Conservation (phyloP, 78 protist species). For the Tieghemostelium lacteum region DNA sequence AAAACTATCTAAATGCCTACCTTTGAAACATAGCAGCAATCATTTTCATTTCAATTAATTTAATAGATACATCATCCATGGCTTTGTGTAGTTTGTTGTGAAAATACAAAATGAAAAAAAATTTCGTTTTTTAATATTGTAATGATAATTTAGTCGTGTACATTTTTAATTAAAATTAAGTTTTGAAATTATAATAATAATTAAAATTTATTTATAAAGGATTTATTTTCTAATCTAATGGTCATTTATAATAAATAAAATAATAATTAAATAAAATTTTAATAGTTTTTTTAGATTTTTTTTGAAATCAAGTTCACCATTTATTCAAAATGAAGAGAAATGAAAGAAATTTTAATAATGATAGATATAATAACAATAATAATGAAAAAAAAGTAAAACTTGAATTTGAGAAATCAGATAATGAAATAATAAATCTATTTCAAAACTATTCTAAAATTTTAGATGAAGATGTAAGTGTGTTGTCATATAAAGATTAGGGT, state of each 20-base stretch:
- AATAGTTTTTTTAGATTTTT: too few species aligned
- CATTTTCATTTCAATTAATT: slow-evolving; percentile 49
- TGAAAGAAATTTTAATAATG: not conserved
- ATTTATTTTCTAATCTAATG: too few species aligned
- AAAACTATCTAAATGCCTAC: not conserved
- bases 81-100: not conserved
- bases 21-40: slow-evolving; percentile 21
- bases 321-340: not conserved
- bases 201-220: too few species aligned
- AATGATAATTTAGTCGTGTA: too few species aligned
- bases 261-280: too few species aligned
- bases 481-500: not conserved
- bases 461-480: slow-evolving; percentile 44
- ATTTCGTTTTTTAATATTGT: not conserved
- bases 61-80: slow-evolving; percentile 36
- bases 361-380: slow-evolving; percentile 7
- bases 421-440: slow-evolving; percentile 36
- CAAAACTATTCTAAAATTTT: slow-evolving; percentile 4
- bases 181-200: too few species aligned
- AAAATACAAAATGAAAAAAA: not conserved
- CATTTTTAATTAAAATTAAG: too few species aligned
- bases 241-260: too few species aligned
- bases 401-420: slow-evolving; percentile 4
- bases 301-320: too few species aligned
- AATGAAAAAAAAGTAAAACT: not conserved